phyloP scores from a whole-genome alignment of 768 basidiomycete species.

The Xanthoconium stramineum region DNA sequence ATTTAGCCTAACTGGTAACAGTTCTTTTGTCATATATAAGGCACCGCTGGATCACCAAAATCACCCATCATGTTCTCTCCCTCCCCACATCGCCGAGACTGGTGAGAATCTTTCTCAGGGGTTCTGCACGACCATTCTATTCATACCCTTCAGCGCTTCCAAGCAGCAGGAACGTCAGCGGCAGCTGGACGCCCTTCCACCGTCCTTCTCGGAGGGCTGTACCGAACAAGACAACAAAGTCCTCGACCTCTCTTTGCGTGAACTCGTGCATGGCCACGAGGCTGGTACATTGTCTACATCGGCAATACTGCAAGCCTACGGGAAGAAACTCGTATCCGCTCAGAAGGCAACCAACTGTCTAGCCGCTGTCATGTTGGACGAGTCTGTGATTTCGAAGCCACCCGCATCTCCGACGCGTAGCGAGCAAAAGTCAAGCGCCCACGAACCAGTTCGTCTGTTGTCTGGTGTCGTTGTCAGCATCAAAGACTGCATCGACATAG shows the following conservation, averaged over 20 bases:
- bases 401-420: slow-evolving; percentile 7
- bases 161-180: slow-evolving; percentile 34
- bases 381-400: slow-evolving; percentile 13
- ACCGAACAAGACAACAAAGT: slow-evolving; percentile 36
- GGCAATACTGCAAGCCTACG: slow-evolving; percentile 38
- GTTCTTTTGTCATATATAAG: slow-evolving; percentile 6
- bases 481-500: slow-evolving; percentile 46
- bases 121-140: neutral
- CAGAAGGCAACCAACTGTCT: slow-evolving; percentile 49
- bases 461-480: slow-evolving; percentile 48
- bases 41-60: neutral
- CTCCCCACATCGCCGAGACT: slow-evolving; percentile 28
- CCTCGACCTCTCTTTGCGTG: slow-evolving; percentile 35
- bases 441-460: slow-evolving; percentile 24
- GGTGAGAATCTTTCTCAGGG: slow-evolving; percentile 18
- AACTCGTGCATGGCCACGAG: slow-evolving; percentile 35
- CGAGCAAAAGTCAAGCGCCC: neutral
- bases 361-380: slow-evolving; percentile 42
- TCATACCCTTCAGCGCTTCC: slow-evolving; percentile 21
- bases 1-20: neutral
- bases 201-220: slow-evolving; percentile 26
- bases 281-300: slow-evolving; percentile 25
- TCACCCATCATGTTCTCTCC: slow-evolving; percentile 21
- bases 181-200: slow-evolving; percentile 29
- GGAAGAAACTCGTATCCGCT: slow-evolving; percentile 38